Evolutionary conservation across 192 early-diverging fungal genomes (phyloP).

Genomic region (Backusella luteola): DNA sequence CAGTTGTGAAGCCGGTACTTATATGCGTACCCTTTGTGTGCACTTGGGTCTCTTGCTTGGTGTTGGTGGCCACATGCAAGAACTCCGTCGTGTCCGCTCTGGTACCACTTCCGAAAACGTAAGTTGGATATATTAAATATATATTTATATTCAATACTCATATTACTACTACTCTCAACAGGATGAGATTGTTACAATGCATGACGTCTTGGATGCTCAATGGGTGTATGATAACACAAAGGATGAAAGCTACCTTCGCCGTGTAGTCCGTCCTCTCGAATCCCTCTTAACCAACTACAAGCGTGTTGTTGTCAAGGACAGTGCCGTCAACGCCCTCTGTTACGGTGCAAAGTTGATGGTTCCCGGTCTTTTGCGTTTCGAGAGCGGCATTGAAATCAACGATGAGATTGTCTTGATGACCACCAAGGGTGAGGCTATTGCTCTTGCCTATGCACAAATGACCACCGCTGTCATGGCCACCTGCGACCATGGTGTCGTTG

Average conservation of each 20-base stretch:
- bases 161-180: neutral
- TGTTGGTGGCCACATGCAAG: constrained; percentile 99
- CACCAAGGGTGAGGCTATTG: constrained; percentile 99
- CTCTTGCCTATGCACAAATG: constrained; percentile 97
- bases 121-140: constrained; percentile 14
- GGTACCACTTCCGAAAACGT: constrained; percentile 87
- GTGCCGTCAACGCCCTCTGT: constrained; percentile 97
- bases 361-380: constrained; percentile 94
- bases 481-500: constrained; percentile 70
- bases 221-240: constrained; percentile 98
- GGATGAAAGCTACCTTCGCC: constrained; percentile 96
- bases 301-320: constrained; percentile 98
- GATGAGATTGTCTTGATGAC: constrained; percentile 99
- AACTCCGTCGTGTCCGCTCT: constrained; percentile 94
- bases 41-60: constrained; percentile 94
- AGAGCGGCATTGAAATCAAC: constrained; percentile 92
- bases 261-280: constrained; percentile 91
- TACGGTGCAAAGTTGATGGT: constrained; percentile 99
- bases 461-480: constrained; percentile 92
- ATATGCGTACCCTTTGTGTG: constrained; percentile 99
- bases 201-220: constrained; percentile 98
- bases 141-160: neutral
- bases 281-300: constrained; percentile 93
- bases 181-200: constrained; percentile 97
- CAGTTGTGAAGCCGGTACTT: constrained; percentile 98